These are phyloP conservation scores for Phytophthora nicotianae DNA, from an alignment of 352 stramenopile genomes.

Conservation along the genomic window DNA sequence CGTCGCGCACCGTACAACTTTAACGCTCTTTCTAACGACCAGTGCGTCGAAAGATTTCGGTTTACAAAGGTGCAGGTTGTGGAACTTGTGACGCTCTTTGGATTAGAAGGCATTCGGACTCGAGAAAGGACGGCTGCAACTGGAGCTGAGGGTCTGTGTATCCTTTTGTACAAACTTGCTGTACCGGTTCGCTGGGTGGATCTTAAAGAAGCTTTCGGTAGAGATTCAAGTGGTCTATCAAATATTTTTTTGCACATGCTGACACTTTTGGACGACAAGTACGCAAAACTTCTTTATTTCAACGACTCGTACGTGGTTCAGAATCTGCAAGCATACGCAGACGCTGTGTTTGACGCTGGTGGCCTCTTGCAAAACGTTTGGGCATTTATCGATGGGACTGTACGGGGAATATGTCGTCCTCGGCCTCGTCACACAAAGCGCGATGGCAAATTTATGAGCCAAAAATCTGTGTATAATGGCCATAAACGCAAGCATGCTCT, in stretches of 20 bases:
- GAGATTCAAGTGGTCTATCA: constrained; percentile 11
- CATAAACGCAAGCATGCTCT: too few relatives aligned
- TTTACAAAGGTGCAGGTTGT: too few relatives aligned
- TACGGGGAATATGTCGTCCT: constrained; percentile 12
- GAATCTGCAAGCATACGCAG: constrained; percentile 6
- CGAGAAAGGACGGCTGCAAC: too few relatives aligned
- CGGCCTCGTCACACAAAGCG: background rate
- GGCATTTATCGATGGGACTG: constrained; percentile 13
- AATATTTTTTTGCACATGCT: constrained; percentile 19
- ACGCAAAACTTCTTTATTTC: constrained; percentile 3
- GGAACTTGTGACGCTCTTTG: too few relatives aligned
- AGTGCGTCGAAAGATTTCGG: too few relatives aligned
- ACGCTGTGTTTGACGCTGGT: constrained; percentile 15
- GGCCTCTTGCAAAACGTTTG: constrained; percentile 4
- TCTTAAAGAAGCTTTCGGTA: constrained; percentile 5
- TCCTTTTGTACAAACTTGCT: constrained; percentile 14
- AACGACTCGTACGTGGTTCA: constrained; percentile 6
- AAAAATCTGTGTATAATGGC: constrained; percentile 31
- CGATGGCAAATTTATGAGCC: constrained; percentile 11
- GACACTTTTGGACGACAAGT: constrained; percentile 8
- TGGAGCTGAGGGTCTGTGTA: constrained; percentile 11
- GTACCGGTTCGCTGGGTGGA: constrained; percentile 12
- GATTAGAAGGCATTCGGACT: too few relatives aligned
- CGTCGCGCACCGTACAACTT: too few relatives aligned
- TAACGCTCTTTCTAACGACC: too few relatives aligned